Base-by-base conservation (phyloP, 176 grass and related monocot species). In the Cenchrus fungigraminus region DNA sequence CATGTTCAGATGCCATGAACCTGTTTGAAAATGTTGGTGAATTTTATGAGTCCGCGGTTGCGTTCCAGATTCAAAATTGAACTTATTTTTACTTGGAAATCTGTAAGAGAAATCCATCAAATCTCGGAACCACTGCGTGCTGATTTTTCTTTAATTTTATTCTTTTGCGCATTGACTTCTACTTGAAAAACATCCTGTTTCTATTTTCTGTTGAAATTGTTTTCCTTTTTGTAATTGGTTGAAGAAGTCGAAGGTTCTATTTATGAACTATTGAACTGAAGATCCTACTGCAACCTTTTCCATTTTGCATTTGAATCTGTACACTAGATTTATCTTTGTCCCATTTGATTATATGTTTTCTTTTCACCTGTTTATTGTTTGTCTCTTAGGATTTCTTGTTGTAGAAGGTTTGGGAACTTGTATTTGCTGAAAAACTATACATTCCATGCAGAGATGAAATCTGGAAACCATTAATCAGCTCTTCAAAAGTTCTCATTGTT, bases 391-490 rank as follows among this genome's bases (percentile, higher is more conserved):
- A 34, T 82, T 53, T 9, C 29, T 4, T 40, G 37, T 40, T 40
- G 37, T 71, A 45, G n/a, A 69, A 25, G 12, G 12, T 58, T 63
- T 53, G 22, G 12, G 45, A 42, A 52, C 42, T 50, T 74, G 7
- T 7, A 6, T 83, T 83, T 73, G 71, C 5, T 0, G 19, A 34
- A 72, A 54, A 3, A 43, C 12, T 54, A 8, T 54, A 12, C 4
- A 47, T 71, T 73, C 12, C 76, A 86, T 31, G 53, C 40, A 62
- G 65, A 53, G 55, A 16, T 79, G 68, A 34, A 68, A 43, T 67
- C 16, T 22, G 28, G 9, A 73, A 46, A 66, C 56, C 10, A 65
- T 16, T 22, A 68, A 72, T 47, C 4, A 31, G 9, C 14, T 14
- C 12, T 12, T 71, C 28, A 16, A 59, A 10, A 50, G 9, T 10